Base-by-base conservation (phyloP, 257 asterid species). In the Verbascum thapsus region DNA sequence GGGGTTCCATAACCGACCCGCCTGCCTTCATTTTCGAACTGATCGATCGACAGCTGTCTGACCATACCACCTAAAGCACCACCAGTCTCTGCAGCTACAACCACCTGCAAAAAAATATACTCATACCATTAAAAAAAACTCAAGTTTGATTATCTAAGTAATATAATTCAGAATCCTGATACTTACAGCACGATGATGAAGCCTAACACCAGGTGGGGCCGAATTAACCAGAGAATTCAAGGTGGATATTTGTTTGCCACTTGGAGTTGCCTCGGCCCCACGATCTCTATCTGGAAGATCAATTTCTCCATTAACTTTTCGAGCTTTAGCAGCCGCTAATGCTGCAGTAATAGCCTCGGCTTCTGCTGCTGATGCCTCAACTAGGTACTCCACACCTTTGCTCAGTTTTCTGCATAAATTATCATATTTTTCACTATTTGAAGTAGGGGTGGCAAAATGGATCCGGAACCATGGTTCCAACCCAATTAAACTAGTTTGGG, bases 161-260 rank as follows among this genome's bases (percentile, higher is more conserved):
- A 45, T 38, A 13, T 42, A 53, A 53, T 30, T 45, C 35, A 16
- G 17, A 47, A 39, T 63, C 50, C 34, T 55, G 26, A 70, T 74
- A 88, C 98, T 71, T 10, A 91, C 98, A 60, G 98, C 98, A 69
- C 98, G 96, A 69, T 88, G 98, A 84, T 91, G 98, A 61, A 91
- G 91, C 77, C 96, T 75, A 59, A 91, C 94, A 40, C 96, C 96
- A 73, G 95, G 73, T 19, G 94, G 85, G 52, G 73, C 69, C 66
- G 94, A 78, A 77, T 65, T 85, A 68, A n/a, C n/a, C 18, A 78
- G 81, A 42, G 86, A 73, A 38, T 91, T 82, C 80, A 79, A 58
- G 19, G 78, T 79, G 16, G 91, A 48, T 38, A 78, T 72, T 64
- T 88, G 96, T 74, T 85, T 85, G 61, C 96, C 96, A 73, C 91